These are phyloP conservation scores for Skeletonema menzelii DNA, from an alignment of 108 stramenopile genomes.

Conservation along the genomic window DNA sequence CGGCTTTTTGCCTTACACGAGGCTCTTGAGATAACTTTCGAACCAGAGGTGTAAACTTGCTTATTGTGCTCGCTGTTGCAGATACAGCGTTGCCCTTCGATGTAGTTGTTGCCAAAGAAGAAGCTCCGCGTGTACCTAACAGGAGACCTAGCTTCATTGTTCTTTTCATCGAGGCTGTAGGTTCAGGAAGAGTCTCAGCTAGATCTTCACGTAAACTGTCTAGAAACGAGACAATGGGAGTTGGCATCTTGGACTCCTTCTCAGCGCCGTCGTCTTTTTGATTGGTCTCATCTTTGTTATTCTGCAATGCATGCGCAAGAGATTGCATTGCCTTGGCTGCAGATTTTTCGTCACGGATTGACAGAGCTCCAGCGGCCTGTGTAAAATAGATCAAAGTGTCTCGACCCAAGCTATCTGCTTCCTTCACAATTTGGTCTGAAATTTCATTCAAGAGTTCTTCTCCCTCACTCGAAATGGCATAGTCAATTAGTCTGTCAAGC, in stretches of 20 bases:
- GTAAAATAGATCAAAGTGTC: constrained; percentile 68
- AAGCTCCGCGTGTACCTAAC: constrained; percentile 47
- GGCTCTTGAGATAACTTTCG: constrained; percentile 78
- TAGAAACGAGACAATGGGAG: constrained; percentile 26
- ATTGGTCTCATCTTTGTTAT: background rate
- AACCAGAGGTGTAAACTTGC: constrained; percentile 68
- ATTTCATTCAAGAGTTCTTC: constrained; percentile 68
- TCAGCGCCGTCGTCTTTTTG: background rate
- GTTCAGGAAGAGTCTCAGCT: constrained; percentile 58
- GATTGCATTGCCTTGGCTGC: constrained; percentile 72
- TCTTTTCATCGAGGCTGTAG: constrained; percentile 71
- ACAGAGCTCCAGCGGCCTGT: constrained; percentile 57
- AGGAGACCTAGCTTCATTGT: constrained; percentile 58
- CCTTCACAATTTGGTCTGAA: constrained; percentile 73
- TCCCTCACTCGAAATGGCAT: constrained; percentile 80
- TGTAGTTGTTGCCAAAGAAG: constrained; percentile 34
- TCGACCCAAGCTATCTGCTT: constrained; percentile 72
- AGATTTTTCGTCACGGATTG: constrained; percentile 65
- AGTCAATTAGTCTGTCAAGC: constrained; percentile 81
- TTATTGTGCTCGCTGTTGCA: constrained; percentile 48
- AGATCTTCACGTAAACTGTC: constrained; percentile 37
- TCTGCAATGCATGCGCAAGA: constrained; percentile 35
- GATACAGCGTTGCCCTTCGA: constrained; percentile 22
- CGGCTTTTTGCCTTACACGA: constrained; percentile 63
- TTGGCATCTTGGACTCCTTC: constrained; percentile 5